Base-by-base conservation (phyloP, 768 basidiomycete species). In the Suillus subaureus region DNA sequence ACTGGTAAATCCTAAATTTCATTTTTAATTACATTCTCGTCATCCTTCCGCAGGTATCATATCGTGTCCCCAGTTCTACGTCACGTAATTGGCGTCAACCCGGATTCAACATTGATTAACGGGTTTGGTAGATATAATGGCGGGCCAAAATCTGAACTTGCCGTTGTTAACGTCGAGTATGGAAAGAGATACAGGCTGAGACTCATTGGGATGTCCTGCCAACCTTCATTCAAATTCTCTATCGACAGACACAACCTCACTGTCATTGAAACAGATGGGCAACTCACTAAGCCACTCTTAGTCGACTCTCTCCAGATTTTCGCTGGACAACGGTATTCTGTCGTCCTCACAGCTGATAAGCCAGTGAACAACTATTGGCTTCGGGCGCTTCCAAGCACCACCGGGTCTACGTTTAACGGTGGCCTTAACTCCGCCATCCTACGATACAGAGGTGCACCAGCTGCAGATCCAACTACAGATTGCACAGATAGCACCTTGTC, bases 351-450 rank as follows among this genome's bases (percentile, higher is more conserved):
- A 9, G 83, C 85, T 23, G 78, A 82, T 43, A 78, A 84, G 63
- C 72, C 77, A 0, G 69, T 83, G 16, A 78, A 66, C 15, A 88
- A 87, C 71, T 88, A 88, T 73, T 89, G 85, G 84, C 78, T 87
- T 26, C 80, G 83, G 16, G 80, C 84, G 0, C 23, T 73, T 21
- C 77, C 81, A 1, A 76, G 62, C 55, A 61, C 63, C 1, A 55
- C 68, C 15, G 69, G 63, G 16, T 16, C 74, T 2, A 67, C 67
- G 9, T 79, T 80, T 56, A 1, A 64, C 2, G 26, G 49, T 26
- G 49, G 49, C 15, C 15, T 51, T 16, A 51, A 51, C 23, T 51
- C 26, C 15, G 49, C 49, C 26, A 51, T 51, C 23, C 26, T 28
- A 8, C 26, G 49, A 51, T 51, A 51, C 26, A 16, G 3, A 28